Base-by-base conservation (phyloP, 768 basidiomycete species). In the Tremella yokohamensis region DNA sequence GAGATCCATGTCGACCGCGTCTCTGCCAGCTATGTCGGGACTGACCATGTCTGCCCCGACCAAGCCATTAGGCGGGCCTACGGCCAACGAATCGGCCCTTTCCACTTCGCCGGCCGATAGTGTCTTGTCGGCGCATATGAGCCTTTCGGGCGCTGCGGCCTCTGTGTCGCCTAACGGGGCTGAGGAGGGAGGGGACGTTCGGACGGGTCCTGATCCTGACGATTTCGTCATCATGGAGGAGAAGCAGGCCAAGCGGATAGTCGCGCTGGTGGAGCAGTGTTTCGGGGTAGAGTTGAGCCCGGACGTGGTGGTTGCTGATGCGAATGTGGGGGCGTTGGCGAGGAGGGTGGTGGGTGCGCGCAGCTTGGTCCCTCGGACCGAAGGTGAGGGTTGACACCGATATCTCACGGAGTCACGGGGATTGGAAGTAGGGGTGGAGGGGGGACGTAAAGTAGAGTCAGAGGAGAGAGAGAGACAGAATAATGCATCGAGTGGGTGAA, bases 181-280 rank as follows among this genome's bases (percentile, higher is more conserved):
- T 6, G 57, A 63, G 11, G 42, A 54, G 9, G 57, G 62, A 11
- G 49, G 49, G n/a, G 40, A 26, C 18, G 42, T 42, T n/a, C 63
- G 56, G 11, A 57, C 56, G 8, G 49, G 29, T 11, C 48, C 81
- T 45, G 89, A 93, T 68, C 84, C 85, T 1, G 93, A 98, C 70
- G 93, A 98, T 78, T 98, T 99, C 76, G 83, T 84, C 47, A 91
- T 99, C 79, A 94, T 92, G 90, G 87, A 87, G 1, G 86, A 88
- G 66, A 79, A 81, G 42, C 94, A 99, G 75, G 96, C 94, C 56
- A 87, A 86, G 77, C 84, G 90, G 54, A 97, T 99, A 64, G 87
- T 87, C 52, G 78, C 79, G 18, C 86, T 84, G 24, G 84, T 94
- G 57, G 79, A 88, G 65, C 84, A 89, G 73, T 83, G 87, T 26